Base-by-base conservation (phyloP, 2,329 filamentous ascomycete genomes). In the Fusarium nanum region DNA sequence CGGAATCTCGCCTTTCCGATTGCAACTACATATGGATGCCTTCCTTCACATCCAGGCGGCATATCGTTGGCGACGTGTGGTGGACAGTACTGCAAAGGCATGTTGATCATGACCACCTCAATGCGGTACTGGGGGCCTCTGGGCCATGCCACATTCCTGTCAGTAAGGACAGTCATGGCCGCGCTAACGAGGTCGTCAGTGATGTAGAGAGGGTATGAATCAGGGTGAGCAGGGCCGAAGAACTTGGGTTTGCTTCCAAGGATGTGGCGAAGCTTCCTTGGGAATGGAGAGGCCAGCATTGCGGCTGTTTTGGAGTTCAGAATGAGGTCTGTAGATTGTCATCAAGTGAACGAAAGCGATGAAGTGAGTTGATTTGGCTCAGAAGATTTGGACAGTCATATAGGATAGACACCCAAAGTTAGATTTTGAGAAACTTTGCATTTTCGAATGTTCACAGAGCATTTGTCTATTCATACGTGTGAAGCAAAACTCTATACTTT, bases 1-100 rank as follows among this genome's bases (percentile, higher is more conserved):
- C 28, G 53, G 23, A 70, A 69, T 20, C 56, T 69, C 12, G 44
- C 60, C 12, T 47, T 32, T 9, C 49, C 60, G 23, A 69, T 42
- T 14, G 44, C 34, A 45, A 42, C 23, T 18, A 44, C 42, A 48
- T 63, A 68, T 16, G 42, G 41, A 30, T 67, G 40, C 42, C 13
- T 60, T 23, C 30, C 61, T 10, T 27, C 18, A 7, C 30, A 27
- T 34, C 47, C 46, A 25, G 55, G 28, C 7, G 60, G 41, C 47
- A 65, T 66, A 20, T 22, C 28, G 10, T 65, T 48, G 18, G 22
- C 22, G 10, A 66, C 40, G 22, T 30, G 27, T 22, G 30, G 27
- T 16, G 61, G 53, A n/a, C 62, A 65, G 34, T 60, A 40, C 4
- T 44, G 22, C 7, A 53, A 23, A 37, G 66, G 66, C 11, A 53